Evolutionary conservation across 1,284 basidiomycete genomes (phyloP), one percentile per base, ranked within the genome.

Genomic region (Mycena citricolor): DNA sequence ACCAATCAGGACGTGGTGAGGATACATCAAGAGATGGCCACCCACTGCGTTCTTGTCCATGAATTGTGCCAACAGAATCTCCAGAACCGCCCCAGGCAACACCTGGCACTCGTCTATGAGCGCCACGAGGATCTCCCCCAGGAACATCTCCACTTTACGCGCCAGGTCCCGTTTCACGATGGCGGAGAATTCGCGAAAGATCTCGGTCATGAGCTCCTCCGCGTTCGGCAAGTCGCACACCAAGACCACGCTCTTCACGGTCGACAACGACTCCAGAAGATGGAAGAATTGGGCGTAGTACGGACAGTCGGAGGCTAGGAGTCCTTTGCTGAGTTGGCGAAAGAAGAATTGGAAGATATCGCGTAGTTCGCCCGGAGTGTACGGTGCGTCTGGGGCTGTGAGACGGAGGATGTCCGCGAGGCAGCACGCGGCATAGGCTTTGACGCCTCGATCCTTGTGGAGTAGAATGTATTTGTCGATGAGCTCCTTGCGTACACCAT

Each of bases 311-410:
- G 81, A 64, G 17, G 81, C 77, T 55, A 83, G 86, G 57, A 97
- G 80, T 8, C 89, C 84, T 4, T 72, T 72, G 4, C 75, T 72
- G 48, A 97, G 81, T 63, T 95, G 94, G 19, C 81, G 74, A 60
- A 93, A 82, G 74, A 97, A 90, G 76, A 97, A 97, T 58, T 92
- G 81, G 67, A 97, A 97, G 61, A 97, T 94, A 64, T 95, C 91
- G 69, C 88, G 77, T 29, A 98, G 80, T 63, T 98, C 90, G 35
- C 76, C 68, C 37, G 84, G 83, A 4, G 86, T 94, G 63, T 95
- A 99, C 8, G 97, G 97, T 22, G 97, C 95, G 61, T 98, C 92
- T 2, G 97, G 97, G 1, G 97, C 97, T 64, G 94, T 97, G 34
- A 99, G 77, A 26, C 93, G 72, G 38, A 99, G 81, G 47, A 98